Base-by-base conservation (phyloP, 2,329 filamentous ascomycete genomes). In the Aureobasidium pullulans region DNA sequence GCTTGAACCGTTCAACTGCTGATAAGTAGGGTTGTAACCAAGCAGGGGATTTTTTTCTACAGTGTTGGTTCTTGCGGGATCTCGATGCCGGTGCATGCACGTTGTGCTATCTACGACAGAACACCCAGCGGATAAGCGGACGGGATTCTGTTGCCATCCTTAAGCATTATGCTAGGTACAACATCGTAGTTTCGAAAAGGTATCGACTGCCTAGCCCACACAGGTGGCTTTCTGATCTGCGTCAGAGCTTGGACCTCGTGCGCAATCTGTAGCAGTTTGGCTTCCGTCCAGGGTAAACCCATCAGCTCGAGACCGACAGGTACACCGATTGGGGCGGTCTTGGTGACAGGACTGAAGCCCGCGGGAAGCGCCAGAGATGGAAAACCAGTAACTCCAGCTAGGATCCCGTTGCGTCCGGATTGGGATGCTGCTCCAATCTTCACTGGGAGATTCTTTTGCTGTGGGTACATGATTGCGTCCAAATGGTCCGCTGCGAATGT, bases 221-320 rank as follows among this genome's bases (percentile, higher is more conserved):
- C 54, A 13, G 83, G 82, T 61, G 73, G 69, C 64, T 65, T 76
- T 61, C 81, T 76, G 23, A 78, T 69, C 60, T 76, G 73, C 23
- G 74, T 69, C 47, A 81, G 64, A 46, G 71, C 67, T 65, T 82
- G 78, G 29, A 84, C 72, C 47, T 72, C 68, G 60, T 74, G 78
- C n/a, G 80, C 83, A 36, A 85, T 76, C 44, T 75, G 73, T 48
- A 86, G 67, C 62, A 86, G 67, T 64, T 75, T 76, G 40, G 72
- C 73, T 64, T 87, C 85, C 2, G 70, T 75, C 76, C 80, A 85
- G 4, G 78, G 78, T 61, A 73, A 65, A 0, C 84, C 83, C 60
- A 87, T 66, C 23, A 87, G 79, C 71, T 87, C 84, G 77, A 87
- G 80, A 0, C 85, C 84, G 40, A 87, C 77, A 0, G 84, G 84